These are phyloP conservation scores for Oenanthe javanica DNA, from an alignment of 140 eudicot species.

Conservation along the genomic window DNA sequence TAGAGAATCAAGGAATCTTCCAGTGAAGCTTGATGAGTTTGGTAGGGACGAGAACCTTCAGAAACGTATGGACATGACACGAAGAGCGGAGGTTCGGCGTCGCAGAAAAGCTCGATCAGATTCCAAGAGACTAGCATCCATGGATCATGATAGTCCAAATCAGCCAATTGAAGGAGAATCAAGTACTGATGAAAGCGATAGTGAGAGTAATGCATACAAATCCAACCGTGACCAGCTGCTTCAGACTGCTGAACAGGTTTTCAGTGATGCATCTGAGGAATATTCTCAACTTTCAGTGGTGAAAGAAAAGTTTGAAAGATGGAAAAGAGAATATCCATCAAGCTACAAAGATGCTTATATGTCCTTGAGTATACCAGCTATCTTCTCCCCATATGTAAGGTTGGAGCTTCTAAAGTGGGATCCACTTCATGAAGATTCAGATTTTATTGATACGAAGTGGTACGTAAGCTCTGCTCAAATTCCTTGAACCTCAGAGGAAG, in stretches of 20 bases:
- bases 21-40: slow-evolving; percentile 72
- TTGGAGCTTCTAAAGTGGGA: slow-evolving; percentile 99
- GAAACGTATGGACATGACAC: slow-evolving; percentile 69
- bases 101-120: slow-evolving; percentile 58
- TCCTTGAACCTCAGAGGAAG: slow-evolving; percentile 46
- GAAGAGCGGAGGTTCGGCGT: slow-evolving; percentile 64
- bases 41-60: slow-evolving; percentile 78
- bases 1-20: slow-evolving; percentile 48
- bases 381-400: slow-evolving; percentile 94
- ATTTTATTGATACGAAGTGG: slow-evolving; percentile 91
- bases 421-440: slow-evolving; percentile 93
- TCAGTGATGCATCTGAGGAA: slow-evolving; percentile 83
- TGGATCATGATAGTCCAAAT: slow-evolving; percentile 35
- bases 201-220: slow-evolving; percentile 74
- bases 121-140: slow-evolving; percentile 42
- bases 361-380: slow-evolving; percentile 73
- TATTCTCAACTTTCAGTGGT: slow-evolving; percentile 68
- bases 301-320: slow-evolving; percentile 58
- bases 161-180: slow-evolving; percentile 79
- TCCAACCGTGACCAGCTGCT: slow-evolving; percentile 71
- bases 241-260: slow-evolving; percentile 66
- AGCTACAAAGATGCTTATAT: slow-evolving; percentile 82
- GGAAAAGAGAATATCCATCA: slow-evolving; percentile 68
- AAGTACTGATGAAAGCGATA: slow-evolving; percentile 95
- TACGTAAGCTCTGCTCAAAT: slow-evolving; percentile 52